Base-by-base conservation (phyloP, 495 filamentous ascomycete genomes). In the Neohortaea acidophila region DNA sequence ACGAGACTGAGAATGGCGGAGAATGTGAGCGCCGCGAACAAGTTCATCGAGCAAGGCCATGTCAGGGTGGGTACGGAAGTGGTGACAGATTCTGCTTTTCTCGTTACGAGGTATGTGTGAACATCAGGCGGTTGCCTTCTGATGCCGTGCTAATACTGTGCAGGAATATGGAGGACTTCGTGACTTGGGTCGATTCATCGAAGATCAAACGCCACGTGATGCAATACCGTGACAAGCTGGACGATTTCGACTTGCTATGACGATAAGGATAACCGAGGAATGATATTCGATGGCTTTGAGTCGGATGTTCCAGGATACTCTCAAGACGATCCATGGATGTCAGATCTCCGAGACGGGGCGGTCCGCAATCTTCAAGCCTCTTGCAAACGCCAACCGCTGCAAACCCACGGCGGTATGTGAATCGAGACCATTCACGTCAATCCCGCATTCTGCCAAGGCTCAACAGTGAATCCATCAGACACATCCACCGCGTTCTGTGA, bases 131-230 rank as follows among this genome's bases (percentile, higher is more conserved):
- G n/a, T n/a, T n/a, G n/a, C n/a, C 12, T 33, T 6, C 2, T 9
- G 8, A 15, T 45, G 21, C 45, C 39, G 33, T 13, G 31, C 14
- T 28, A 19, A 17, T 21, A 15, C 26, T 20, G 0, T 2, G 32
- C 34, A 67, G 77, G 43, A 83, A 76, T 49, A 80, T 93, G 76
- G 89, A 96, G 63, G 89, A 97, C 59, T 94, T 87, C 42, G 79
- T 97, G 18, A 96, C 89, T 3, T 97, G 89, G 89, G 81, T 87
- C 21, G 83, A 91, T 48, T 80, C 79, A 36, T 86, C 80, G 57
- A 94, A 94, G 80, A 93, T 96, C 63, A 94, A 89, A 76, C 68
- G 79, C 53, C 87, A 79, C 49, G 86, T 94, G 40, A 72, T 92
- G 73, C 77, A 75, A 54, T 97, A 96, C 56, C 73, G 84, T 42